Conservation (phyloP, 148 eudicot species). For the Pharnaceum exiguum region DNA sequence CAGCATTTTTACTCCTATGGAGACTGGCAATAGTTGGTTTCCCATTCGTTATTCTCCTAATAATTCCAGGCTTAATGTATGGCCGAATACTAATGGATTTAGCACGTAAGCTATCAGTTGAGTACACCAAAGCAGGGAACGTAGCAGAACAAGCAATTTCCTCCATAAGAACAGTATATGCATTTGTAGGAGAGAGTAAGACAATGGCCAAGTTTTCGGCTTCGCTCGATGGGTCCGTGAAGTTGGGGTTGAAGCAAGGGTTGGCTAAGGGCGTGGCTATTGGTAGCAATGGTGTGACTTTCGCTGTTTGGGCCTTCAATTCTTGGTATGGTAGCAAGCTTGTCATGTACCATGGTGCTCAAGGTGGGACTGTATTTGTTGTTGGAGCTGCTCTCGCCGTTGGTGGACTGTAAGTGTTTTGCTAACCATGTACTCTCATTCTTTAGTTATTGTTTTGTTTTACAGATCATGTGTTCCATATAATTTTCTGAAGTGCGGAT, state of each 20-base stretch:
- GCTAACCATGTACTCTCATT: background rate
- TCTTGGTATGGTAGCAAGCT: conserved; percentile 74
- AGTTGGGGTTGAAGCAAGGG: conserved; percentile 73
- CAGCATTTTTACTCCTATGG: conserved; percentile 59
- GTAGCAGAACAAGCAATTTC: conserved; percentile 77
- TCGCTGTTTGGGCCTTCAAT: conserved; percentile 74
- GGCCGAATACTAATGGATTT: conserved; percentile 63
- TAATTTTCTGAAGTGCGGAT: background rate
- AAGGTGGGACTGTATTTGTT: conserved; percentile 76
- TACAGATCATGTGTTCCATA: background rate
- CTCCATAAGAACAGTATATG: conserved; percentile 71
- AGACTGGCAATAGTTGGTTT: conserved; percentile 67
- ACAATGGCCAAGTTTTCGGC: conserved; percentile 51
- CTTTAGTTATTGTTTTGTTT: background rate
- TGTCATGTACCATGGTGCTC: conserved; percentile 75
- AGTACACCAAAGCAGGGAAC: conserved; percentile 48
- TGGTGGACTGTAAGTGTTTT: conserved; percentile 68
- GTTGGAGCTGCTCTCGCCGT: conserved; percentile 61
- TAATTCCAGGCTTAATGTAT: conserved; percentile 71
- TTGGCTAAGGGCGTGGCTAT: conserved; percentile 76
- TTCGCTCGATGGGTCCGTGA: conserved; percentile 59
- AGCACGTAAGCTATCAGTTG: conserved; percentile 49
- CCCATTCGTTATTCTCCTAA: conserved; percentile 49
- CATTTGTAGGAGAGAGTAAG: conserved; percentile 71
- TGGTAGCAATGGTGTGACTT: conserved; percentile 70